These are phyloP conservation scores for Bolboschoenus planiculmis DNA, from an alignment of 176 grass and related monocot species.

Conservation along the genomic window DNA sequence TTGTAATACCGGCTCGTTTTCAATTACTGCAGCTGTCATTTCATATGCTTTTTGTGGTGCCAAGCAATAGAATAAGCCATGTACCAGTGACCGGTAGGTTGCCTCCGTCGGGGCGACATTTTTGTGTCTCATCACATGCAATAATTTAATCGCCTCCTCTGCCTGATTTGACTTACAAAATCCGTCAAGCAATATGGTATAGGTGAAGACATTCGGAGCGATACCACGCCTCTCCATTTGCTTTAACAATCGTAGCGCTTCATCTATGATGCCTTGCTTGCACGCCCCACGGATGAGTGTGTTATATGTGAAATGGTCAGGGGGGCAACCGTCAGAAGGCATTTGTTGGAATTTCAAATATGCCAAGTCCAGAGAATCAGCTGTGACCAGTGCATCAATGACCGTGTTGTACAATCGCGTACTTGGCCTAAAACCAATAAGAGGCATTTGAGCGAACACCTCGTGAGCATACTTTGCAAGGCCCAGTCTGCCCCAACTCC, in stretches of 20 bases:
- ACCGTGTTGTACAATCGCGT: conserved; percentile 63
- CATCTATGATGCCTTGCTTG: conserved; percentile 40
- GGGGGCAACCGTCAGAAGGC: conserved; percentile 40
- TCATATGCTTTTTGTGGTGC: conserved; percentile 34
- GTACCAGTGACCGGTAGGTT: conserved; percentile 49
- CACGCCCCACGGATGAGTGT: conserved; percentile 60
- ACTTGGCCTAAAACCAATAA: conserved; percentile 40
- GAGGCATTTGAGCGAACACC: conserved; percentile 67
- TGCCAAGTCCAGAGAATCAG: conserved; percentile 48
- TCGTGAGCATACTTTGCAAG: conserved; percentile 66
- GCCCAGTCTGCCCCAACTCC: conserved; percentile 61
- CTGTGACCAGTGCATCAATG: conserved; percentile 49
- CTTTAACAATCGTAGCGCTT: conserved; percentile 63
- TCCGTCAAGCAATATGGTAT: conserved; percentile 68
- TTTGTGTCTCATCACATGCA: conserved; percentile 50
- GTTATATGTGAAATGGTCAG: conserved; percentile 77
- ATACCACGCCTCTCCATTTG: conserved; percentile 65
- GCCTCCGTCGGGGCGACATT: conserved; percentile 50
- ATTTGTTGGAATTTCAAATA: conserved; percentile 95
- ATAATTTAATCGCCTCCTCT: conserved; percentile 36
- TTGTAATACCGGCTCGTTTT: conserved; percentile 1
- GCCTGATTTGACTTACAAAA: conserved; percentile 63
- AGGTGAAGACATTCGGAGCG: conserved; percentile 59
- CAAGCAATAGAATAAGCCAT: conserved; percentile 48
- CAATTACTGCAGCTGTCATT: conserved; percentile 31